Evolutionary conservation across 2,329 filamentous ascomycete genomes (phyloP), one percentile per base, ranked within the genome.

Genomic region (Fusarium setosum): DNA sequence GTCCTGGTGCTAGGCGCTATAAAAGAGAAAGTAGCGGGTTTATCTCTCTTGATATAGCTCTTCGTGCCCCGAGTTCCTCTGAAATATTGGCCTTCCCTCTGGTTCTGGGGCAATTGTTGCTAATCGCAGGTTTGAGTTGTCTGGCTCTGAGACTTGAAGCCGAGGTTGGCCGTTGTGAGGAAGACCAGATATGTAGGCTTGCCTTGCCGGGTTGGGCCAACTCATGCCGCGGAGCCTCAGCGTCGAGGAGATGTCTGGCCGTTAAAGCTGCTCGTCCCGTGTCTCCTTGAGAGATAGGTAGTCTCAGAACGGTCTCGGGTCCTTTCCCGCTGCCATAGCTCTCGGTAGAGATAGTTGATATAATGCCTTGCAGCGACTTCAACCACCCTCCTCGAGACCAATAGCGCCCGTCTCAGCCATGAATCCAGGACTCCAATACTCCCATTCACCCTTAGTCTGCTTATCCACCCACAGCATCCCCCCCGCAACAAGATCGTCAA

Each of bases 391-490:
- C 47, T 56, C 61, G 18, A 29, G 51, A 18, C 23, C 52, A 42
- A 20, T 49, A 42, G 38, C 40, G 15, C 75, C 77, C 15, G 74
- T 71, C 37, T 83, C 82, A 3, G 83, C 76, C 83, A 94, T 92
- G 62, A 92, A 92, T 0, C 90, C 89, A 1, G 92, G 92, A 59
- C 89, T 92, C 96, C 96, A 99, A 73, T 97, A 99, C 78, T 98
- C 94, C 77, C 90, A 94, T 80, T 98, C 95, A 17, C 75, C 76
- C 9, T 87, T 84, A 10, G 81, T 89, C 80, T 97, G 94, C 68
- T 88, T 88, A 78, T 99, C 96, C 6, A 98, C 89, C 96, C 96
- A 99, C 13, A 99, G 88, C 82, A 99, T 87, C 51, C 94, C 93
- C 72, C 96, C 93, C 1, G 90, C 89, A 50, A 98, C 84, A 31